These are phyloP conservation scores for Boletus sp. DNA, from an alignment of 768 basidiomycete species.

Conservation along the genomic window DNA sequence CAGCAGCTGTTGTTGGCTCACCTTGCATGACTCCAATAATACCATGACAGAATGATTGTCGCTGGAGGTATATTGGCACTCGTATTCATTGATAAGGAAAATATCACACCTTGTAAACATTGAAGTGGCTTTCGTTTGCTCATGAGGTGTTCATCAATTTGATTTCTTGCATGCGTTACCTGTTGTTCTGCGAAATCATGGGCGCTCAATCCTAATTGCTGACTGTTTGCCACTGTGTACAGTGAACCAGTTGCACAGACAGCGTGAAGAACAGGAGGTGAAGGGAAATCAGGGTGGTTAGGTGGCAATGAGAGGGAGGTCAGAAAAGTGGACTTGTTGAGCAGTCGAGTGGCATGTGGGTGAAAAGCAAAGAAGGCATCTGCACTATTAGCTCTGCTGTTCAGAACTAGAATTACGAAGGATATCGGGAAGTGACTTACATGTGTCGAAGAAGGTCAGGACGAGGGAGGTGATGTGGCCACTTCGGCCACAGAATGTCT, in stretches of 20 bases:
- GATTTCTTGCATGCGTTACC: conserved; percentile 52
- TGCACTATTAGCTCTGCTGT: conserved; percentile 41
- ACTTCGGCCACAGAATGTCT: conserved; percentile 34
- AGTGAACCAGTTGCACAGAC: conserved; percentile 79
- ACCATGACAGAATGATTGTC: conserved; percentile 63
- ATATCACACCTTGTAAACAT: conserved; percentile 54
- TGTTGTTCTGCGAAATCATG: conserved; percentile 61
- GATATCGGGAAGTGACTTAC: conserved; percentile 37
- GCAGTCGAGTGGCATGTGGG: conserved; percentile 67
- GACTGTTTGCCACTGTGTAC: conserved; percentile 59
- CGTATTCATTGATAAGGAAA: not conserved
- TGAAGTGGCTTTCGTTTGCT: conserved; percentile 57
- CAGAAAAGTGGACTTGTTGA: conserved; percentile 68
- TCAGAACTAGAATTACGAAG: not conserved
- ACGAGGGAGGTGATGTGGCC: conserved; percentile 64
- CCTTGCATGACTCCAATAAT: conserved; percentile 74
- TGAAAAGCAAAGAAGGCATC: conserved; percentile 80
- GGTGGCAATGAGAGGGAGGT: conserved; percentile 62
- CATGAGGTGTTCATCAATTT: conserved; percentile 46
- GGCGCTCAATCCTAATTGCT: conserved; percentile 2
- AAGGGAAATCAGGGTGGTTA: conserved; percentile 71
- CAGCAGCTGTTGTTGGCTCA: conserved; percentile 27
- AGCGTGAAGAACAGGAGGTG: conserved; percentile 72
- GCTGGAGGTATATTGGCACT: conserved; percentile 37
- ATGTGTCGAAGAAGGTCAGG: conserved; percentile 63